A percentile compares a stretch with the other conserved stretches of the same genome.
phyloP scores from a whole-genome alignment of 2,329 filamentous ascomycete species.

The Cryphonectria japonica region DNA sequence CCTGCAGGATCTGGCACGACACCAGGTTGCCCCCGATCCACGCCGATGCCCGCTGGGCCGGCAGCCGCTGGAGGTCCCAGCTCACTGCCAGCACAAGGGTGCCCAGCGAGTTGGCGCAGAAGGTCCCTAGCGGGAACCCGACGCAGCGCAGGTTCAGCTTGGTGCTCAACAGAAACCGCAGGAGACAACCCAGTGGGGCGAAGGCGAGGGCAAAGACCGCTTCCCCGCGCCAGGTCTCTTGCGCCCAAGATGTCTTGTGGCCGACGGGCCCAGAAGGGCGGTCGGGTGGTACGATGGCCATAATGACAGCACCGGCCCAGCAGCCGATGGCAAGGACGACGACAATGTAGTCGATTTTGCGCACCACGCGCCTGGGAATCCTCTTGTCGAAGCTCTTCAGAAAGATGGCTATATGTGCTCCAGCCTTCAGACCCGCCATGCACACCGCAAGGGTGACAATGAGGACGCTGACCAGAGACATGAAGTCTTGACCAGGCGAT shows the following conservation, averaged over 20 bases:
- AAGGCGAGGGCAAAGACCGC: constrained; percentile 71
- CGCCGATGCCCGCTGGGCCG: neutral
- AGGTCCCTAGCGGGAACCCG: constrained; percentile 69
- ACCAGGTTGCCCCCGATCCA: constrained; percentile 36
- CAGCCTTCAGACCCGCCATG: constrained; percentile 59
- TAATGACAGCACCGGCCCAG: constrained; percentile 65
- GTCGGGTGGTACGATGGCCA: constrained; percentile 63
- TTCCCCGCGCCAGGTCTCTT: constrained; percentile 59
- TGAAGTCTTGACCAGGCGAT: constrained; percentile 61
- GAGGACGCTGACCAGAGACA: constrained; percentile 64
- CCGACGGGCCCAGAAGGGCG: constrained; percentile 22
- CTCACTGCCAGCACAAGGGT: constrained; percentile 18
- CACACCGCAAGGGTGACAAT: constrained; percentile 61
- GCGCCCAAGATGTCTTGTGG: constrained; percentile 44
- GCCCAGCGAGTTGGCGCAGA: constrained; percentile 52
- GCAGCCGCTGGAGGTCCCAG: constrained; percentile 27
- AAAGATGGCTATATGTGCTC: constrained; percentile 63
- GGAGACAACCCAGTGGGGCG: constrained; percentile 64
- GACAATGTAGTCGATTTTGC: neutral
- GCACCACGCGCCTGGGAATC: constrained; percentile 5
- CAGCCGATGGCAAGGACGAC: constrained; percentile 40
- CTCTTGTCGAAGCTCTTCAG: constrained; percentile 50
- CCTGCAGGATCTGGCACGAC: constrained; percentile 65
- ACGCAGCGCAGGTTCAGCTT: constrained; percentile 58
- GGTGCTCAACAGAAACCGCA: constrained; percentile 63